phyloP scores from a whole-genome alignment of 331 rosid species.

The Prunus yedoensis region DNA sequence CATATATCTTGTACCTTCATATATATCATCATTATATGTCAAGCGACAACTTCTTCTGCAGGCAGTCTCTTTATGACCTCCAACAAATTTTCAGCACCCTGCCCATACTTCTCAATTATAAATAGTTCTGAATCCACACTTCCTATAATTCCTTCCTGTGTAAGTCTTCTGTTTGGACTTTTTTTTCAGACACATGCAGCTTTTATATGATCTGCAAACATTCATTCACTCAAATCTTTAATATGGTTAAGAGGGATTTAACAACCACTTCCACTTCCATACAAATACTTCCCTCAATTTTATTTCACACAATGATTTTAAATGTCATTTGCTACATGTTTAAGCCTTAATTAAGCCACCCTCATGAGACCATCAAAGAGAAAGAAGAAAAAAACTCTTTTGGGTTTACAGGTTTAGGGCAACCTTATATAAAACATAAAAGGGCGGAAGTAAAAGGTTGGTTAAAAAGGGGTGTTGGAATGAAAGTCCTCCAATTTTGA shows the following conservation, averaged over 20 bases:
- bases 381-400: neutral
- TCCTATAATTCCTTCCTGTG: conserved; percentile 37
- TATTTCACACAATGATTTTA: neutral
- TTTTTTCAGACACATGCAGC: conserved; percentile 5
- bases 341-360: neutral
- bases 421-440: neutral
- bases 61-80: neutral
- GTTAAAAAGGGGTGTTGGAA: neutral
- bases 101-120: conserved; percentile 33
- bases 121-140: conserved; percentile 11
- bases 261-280: neutral
- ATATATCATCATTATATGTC: neutral
- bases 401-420: neutral
- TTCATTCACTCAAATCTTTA: conserved; percentile 17
- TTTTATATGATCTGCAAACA: conserved; percentile 9
- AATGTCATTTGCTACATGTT: neutral
- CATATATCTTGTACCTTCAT: too few species aligned
- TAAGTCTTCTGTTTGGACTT: conserved; percentile 35
- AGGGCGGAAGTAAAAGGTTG: neutral
- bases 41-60: neutral
- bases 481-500: neutral
- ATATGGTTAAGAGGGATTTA: neutral
- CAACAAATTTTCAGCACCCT: conserved; percentile 34
- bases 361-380: neutral
- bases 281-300: neutral